Base-by-base conservation (phyloP, 1,284 basidiomycete species). In the Tilletia indica region DNA sequence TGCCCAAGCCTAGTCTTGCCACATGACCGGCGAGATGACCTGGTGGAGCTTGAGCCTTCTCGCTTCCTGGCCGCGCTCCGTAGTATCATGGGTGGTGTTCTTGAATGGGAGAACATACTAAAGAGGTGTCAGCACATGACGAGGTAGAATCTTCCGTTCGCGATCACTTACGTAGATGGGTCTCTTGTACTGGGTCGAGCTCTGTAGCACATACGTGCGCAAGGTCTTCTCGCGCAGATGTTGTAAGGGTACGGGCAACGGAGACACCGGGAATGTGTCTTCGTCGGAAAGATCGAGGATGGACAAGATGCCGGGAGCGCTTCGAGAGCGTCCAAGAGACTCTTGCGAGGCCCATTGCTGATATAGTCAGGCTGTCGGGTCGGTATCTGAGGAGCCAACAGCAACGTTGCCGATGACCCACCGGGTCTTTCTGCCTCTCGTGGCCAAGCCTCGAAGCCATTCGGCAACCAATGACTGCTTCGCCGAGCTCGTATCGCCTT, bases 191-290 rank as follows among this genome's bases (percentile, higher is more conserved):
- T 82, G 79, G 8, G 78, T 51, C 71, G 80, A 54, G 56, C 79
- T 78, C 72, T 81, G 79, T 3, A 80, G 74, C 14, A 79, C 79
- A 56, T 82, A 82, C 54, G 79, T 74, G 75, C 81, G 80, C 66
- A 80, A 70, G n/a, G 51, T 68, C 56, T 78, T 73, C 47, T 74
- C 71, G 70, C 81, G 81, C 56, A 72, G 70, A 42, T 74, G 71
- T 12, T 72, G 73, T n/a, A 76, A 68, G 12, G 75, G 74, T 25
- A 25, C n/a, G 11, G 77, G 75, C 48, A 77, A 42, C 19, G 73
- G 70, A 34, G 76, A 76, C 47, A 78, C 72, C 8, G 77, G 75
- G 9, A 74, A 73, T 34, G 72, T 54, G 34, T 70, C 69, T 9
- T 72, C 74, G 54, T 71, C 74, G 0, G 80, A 76, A 4, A 82